Evolutionary conservation across 1,284 basidiomycete genomes (phyloP).

Genomic region (Ganoderma sp.): DNA sequence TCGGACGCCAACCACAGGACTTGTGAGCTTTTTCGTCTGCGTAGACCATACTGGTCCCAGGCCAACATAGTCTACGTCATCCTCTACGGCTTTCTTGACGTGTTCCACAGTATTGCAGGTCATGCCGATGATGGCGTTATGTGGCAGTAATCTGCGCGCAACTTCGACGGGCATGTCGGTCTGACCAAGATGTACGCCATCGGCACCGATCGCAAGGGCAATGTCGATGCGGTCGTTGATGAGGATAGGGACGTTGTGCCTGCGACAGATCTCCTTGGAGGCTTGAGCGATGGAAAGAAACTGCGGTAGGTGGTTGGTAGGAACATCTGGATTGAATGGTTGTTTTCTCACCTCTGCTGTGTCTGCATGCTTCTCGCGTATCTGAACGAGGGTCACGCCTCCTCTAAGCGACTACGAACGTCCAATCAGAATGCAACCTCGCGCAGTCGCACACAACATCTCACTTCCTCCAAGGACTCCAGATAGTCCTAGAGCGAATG

Average conservation of each 20-base stretch:
- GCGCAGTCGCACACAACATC: not conserved
- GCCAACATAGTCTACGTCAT: constrained; percentile 85
- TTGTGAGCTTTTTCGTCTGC: constrained; percentile 72
- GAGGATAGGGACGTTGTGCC: constrained; percentile 84
- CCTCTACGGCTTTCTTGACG: constrained; percentile 58
- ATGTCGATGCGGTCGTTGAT: constrained; percentile 95
- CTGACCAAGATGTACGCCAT: constrained; percentile 92
- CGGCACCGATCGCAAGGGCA: constrained; percentile 76
- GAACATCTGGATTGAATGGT: not conserved
- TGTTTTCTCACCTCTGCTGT: constrained; percentile 68
- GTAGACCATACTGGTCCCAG: constrained; percentile 84
- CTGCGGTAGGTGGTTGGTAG: constrained; percentile 44
- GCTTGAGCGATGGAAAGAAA: constrained; percentile 80
- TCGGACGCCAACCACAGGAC: constrained; percentile 63
- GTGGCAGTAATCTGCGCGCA: constrained; percentile 76
- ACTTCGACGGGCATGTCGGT: constrained; percentile 81
- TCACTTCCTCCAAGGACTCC: constrained; percentile 79
- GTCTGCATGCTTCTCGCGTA: constrained; percentile 84
- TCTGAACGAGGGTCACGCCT: constrained; percentile 89
- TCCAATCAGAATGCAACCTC: constrained; percentile 16
- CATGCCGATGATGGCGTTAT: constrained; percentile 79
- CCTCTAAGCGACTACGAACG: constrained; percentile 72
- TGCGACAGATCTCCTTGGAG: constrained; percentile 79
- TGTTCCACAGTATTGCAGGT: constrained; percentile 79
- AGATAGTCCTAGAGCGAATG: constrained; percentile 66